Evolutionary conservation across 345 rosid species (phyloP), one percentile per base, ranked within the genome.

Genomic region (Sisymbrium irio): DNA sequence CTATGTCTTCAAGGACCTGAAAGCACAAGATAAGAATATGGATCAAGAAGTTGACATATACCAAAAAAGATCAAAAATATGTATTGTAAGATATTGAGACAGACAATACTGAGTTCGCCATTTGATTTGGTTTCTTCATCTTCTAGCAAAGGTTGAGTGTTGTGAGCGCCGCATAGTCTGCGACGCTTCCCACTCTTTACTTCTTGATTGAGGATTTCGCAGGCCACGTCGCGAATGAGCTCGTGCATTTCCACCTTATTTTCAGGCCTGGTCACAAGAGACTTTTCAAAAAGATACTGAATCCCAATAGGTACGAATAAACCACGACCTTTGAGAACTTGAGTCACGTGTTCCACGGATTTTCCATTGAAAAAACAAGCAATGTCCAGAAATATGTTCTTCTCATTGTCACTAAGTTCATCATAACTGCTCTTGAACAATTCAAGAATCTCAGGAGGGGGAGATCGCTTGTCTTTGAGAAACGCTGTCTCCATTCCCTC

Each of bases 371-470:
- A 73, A 30, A 79, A 73, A 62, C 75, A 79, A 5, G 72, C 78
- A 69, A 79, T 30, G 58, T 79, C 78, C 1, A 79, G 72, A 10
- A 79, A 79, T 57, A 74, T 64, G 40, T 69, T 35, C 68, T 74
- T 79, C 72, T 62, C 75, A n/a, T 71, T 30, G 1, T 40, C 72
- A 32, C 56, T 47, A 6, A 79, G 73, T 35, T 35, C 82, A 57
- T 69, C 72, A 50, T 47, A 79, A 40, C 76, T 71, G 42, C 44
- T 74, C 39, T 41, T 69, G 59, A 79, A 47, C 5, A 64, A 13
- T 6, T 71, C 9, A 25, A 53, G 47, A 63, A 79, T 65, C 30
- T 71, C 45, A 9, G 14, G 2, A 2, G 61, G 61, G 9, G 72
- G 72, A 54, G 13, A 7, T 4, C 5, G 62, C 62, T 65, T 65